Evolutionary conservation across 352 stramenopile species (phyloP).

Genomic region (Blastocystis sp.): DNA sequence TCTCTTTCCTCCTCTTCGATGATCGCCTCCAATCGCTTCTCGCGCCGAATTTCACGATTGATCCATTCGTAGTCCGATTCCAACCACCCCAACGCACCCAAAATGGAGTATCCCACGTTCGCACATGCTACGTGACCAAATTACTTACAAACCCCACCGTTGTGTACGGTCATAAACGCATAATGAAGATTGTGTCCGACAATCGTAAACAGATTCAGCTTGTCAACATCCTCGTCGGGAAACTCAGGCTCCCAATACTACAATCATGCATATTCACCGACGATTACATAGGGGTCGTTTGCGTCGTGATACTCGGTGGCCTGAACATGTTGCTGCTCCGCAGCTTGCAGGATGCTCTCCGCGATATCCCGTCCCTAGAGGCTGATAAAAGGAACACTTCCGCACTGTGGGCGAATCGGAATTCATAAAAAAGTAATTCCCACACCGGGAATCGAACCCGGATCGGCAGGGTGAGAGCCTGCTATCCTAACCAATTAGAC

Average conservation of each 20-base stretch:
- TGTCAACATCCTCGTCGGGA: slow-evolving; percentile 13
- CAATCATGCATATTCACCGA: background rate
- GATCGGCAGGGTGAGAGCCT: slow-evolving; percentile 35
- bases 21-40: background rate
- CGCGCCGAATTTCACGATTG: background rate
- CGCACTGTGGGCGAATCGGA: background rate
- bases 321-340: background rate
- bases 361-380: background rate
- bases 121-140: background rate
- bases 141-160: background rate
- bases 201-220: slow-evolving; percentile 11
- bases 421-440: background rate
- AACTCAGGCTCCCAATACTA: slow-evolving; percentile 51
- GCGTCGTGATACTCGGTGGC: background rate
- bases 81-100: slow-evolving; percentile 18
- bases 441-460: slow-evolving; percentile 29
- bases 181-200: slow-evolving; percentile 22
- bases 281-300: slow-evolving; percentile 19
- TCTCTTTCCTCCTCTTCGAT: background rate
- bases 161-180: background rate
- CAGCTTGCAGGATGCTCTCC: background rate
- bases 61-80: slow-evolving; percentile 39
- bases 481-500: slow-evolving; percentile 41
- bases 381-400: background rate
- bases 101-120: slow-evolving; percentile 16